Base-by-base conservation (phyloP, 2,329 filamentous ascomycete genomes). In the Verticillium isaacii region DNA sequence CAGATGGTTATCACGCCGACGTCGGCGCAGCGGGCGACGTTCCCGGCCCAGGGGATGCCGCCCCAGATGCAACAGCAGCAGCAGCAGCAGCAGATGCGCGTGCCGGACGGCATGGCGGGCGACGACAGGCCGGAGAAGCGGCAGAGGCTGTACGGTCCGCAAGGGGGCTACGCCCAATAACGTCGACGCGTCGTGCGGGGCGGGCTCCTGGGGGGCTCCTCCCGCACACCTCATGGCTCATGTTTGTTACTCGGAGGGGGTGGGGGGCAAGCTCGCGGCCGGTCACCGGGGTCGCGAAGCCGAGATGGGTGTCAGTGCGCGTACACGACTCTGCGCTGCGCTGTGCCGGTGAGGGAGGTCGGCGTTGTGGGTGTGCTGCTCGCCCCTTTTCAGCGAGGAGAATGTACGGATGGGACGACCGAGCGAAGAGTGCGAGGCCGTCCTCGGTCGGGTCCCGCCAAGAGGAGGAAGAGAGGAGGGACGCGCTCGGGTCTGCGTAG, bases 61-160 rank as follows among this genome's bases (percentile, higher is more conserved):
- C 75, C 77, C 63, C 69, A 65, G 25, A 67, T 68, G 34, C 67
- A 69, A 23, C 67, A 70, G 25, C 67, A 68, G 8, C 25, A 70
- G 25, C 67, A 68, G 8, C 25, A 69, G 25, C 67, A 70, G 25
- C 67, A 68, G 7, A 68, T 75, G 54, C 68, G 71, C 14, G 70
- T 77, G 63, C 65, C 71, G 3, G 75, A 75, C 11, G 66, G 67
- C 39, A 68, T 74, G 66, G 61, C 66, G 37, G 69, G 68, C 9
- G 78, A 80, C 15, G 78, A 78, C 25, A 73, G 77, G 56, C 77
- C 79, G 0, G 83, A 84, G 67, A 85, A 85, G 71, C 75, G 83
- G 58, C 83, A 84, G 67, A 75, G 83, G 55, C 62, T 84, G 58
- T 83, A 81, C 61, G 76, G 73, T 2, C 73, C 78, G 1, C 75